Conservation (phyloP, 2,329 filamentous ascomycete genomes). For the Drechslerella coelobrocha region DNA sequence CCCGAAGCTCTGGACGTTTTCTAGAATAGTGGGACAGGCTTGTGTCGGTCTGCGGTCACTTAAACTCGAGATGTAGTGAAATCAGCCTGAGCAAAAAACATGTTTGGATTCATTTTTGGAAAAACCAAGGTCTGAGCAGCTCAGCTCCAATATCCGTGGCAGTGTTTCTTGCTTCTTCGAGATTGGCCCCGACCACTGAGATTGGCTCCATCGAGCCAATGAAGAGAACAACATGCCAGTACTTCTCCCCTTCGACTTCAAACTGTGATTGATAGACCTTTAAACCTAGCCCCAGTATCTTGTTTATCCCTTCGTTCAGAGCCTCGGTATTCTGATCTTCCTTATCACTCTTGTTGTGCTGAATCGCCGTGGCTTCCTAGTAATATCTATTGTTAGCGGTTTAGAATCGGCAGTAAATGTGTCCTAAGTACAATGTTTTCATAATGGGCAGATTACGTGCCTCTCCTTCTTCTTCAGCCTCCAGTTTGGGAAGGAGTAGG, state of each 20-base stretch:
- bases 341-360: no score
- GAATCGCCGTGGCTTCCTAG: not conserved
- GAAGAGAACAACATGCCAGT: slow-evolving; percentile 12
- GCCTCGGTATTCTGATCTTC: no score
- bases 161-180: not conserved
- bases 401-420: not conserved
- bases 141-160: not conserved
- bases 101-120: no score
- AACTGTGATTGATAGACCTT: not conserved
- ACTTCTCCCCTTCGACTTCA: not conserved
- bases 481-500: slow-evolving; percentile 8
- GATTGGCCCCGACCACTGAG: not conserved
- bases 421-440: no score
- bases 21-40: no score
- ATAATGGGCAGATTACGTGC: no score
- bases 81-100: not conserved
- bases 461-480: no score
- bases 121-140: not conserved
- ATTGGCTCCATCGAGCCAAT: not conserved
- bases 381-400: not conserved
- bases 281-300: not conserved
- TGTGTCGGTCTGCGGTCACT: no score
- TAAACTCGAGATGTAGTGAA: no score
- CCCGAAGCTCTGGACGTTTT: no score
- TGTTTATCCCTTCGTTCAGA: no score